Conservation (phyloP, 768 basidiomycete genomes). For the Trametes cingulata region DNA sequence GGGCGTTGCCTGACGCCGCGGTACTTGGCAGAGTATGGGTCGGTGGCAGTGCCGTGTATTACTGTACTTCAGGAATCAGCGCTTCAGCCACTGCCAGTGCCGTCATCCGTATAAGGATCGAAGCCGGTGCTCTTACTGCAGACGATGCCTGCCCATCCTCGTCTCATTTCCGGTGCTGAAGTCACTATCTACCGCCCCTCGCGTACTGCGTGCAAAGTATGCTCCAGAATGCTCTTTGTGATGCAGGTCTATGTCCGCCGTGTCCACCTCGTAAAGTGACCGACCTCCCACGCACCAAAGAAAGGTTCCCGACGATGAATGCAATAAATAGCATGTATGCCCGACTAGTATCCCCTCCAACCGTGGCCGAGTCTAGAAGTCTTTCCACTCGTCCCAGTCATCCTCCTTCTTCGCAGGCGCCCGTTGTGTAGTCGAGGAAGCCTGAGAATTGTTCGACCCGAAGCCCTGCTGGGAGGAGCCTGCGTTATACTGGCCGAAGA, state of each 20-base stretch:
- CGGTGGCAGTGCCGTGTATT: conserved; percentile 21
- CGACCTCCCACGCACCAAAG: neutral
- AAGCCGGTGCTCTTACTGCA: too few relatives aligned
- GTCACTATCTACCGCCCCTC: too few relatives aligned
- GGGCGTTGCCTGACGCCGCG: conserved; percentile 4
- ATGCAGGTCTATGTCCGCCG: neutral
- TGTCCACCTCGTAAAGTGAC: neutral
- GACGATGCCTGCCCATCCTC: too few relatives aligned
- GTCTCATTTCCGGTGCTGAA: too few relatives aligned
- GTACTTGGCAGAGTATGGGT: neutral
- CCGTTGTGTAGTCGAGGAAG: conserved; percentile 16
- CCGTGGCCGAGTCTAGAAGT: conserved; percentile 37
- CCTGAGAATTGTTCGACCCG: conserved; percentile 20
- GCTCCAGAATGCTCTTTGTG: too few relatives aligned
- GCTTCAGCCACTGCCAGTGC: neutral
- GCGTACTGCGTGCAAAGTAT: too few relatives aligned
- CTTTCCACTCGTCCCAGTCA: conserved; percentile 52
- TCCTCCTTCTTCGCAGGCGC: conserved; percentile 37
- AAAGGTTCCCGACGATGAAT: neutral
- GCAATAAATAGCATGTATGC: conserved; percentile 11
- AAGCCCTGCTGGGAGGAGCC: conserved; percentile 16
- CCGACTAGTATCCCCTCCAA: neutral
- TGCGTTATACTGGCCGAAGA: conserved; percentile 52
- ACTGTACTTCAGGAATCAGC: neutral
- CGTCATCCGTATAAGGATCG: neutral